These are phyloP conservation scores for Coprinopsis sp. DNA, from an alignment of 768 basidiomycete genomes.

Conservation along the genomic window DNA sequence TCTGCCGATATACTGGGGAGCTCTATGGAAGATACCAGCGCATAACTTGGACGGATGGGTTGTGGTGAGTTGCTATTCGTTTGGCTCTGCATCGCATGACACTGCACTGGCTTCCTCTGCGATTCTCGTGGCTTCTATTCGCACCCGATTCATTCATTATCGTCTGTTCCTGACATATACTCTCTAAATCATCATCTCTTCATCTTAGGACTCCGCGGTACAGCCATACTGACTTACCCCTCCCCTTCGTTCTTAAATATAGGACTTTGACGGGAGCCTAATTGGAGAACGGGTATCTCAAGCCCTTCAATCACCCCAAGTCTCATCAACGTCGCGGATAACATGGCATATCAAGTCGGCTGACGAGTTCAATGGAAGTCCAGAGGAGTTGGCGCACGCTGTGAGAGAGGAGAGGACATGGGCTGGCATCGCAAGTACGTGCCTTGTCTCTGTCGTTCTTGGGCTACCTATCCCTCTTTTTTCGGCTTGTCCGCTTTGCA, in stretches of 20 bases:
- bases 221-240: too few relatives aligned
- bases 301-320: constrained; percentile 25
- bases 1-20: constrained; percentile 56
- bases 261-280: constrained; percentile 53
- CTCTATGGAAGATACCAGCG: constrained; percentile 37
- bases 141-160: background rate
- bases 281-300: constrained; percentile 44
- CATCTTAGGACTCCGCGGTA: too few relatives aligned
- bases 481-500: too few relatives aligned
- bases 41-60: constrained; percentile 46
- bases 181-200: too few relatives aligned
- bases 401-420: constrained; percentile 50
- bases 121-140: background rate
- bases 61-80: constrained; percentile 33
- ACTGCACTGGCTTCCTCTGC: too few relatives aligned
- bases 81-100: background rate
- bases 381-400: constrained; percentile 35
- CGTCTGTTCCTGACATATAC: too few relatives aligned
- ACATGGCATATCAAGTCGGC: constrained; percentile 43
- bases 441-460: background rate
- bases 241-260: background rate
- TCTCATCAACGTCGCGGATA: constrained; percentile 28
- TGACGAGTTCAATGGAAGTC: constrained; percentile 41
- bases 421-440: constrained; percentile 51
- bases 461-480: too few relatives aligned